Percentiles rank a stretch among this genome's conserved stretches.
Conservation (phyloP, 495 filamentous ascomycete species). For the Daldinia concentrica region DNA sequence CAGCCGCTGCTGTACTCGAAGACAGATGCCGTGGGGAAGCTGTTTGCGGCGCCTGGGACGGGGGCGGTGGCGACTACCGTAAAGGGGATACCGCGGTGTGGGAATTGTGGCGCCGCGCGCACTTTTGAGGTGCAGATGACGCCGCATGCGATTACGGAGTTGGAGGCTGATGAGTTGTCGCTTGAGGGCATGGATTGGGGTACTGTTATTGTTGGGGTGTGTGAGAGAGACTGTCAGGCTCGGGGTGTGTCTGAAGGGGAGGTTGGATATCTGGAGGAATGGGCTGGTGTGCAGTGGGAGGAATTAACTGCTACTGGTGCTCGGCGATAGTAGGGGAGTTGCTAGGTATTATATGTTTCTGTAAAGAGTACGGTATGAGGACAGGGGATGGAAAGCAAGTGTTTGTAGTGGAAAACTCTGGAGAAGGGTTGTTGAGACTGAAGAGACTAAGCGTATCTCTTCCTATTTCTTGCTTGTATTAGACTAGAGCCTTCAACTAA, state of each 20-base stretch:
- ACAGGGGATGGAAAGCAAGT: background rate
- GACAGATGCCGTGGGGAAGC: slow-evolving; percentile 74
- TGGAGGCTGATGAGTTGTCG: slow-evolving; percentile 81
- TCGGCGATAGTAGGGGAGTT: slow-evolving; percentile 9
- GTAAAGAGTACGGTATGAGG: background rate
- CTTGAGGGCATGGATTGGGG: slow-evolving; percentile 99
- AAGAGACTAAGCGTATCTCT: background rate
- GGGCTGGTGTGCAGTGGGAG: slow-evolving; percentile 98
- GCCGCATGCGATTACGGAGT: slow-evolving; percentile 86
- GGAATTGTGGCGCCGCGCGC: slow-evolving; percentile 74
- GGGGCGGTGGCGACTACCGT: slow-evolving; percentile 21
- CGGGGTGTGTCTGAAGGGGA: slow-evolving; percentile 56
- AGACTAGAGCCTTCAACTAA: background rate
- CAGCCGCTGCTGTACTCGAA: slow-evolving; percentile 82
- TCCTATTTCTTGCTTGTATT: background rate
- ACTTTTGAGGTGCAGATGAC: slow-evolving; percentile 88
- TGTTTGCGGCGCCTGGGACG: slow-evolving; percentile 53
- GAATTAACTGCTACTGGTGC: slow-evolving; percentile 57
- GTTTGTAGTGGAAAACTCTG: background rate
- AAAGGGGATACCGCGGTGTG: slow-evolving; percentile 73
- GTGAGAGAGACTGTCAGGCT: slow-evolving; percentile 72
- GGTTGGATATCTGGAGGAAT: slow-evolving; percentile 87
- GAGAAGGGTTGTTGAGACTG: too few species aligned
- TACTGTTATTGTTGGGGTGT: slow-evolving; percentile 90
- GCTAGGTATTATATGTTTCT: background rate